phyloP scores from a whole-genome alignment of 352 stramenopile genomes.

The Pythium sukuiense region DNA sequence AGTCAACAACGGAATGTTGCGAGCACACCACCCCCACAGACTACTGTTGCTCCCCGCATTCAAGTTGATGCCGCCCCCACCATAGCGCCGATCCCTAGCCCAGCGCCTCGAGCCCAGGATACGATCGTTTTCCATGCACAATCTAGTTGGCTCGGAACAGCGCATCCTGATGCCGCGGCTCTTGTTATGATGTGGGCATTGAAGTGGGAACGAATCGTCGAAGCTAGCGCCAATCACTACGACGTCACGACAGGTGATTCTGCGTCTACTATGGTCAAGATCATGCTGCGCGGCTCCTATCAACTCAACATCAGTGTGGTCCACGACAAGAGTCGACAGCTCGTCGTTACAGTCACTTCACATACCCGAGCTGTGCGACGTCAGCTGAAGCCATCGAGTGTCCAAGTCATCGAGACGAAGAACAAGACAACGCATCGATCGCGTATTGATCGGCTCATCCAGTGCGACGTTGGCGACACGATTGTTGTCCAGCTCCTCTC shows the following conservation, averaged over 20 bases:
- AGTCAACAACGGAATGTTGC: not conserved
- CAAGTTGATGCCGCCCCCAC: not conserved
- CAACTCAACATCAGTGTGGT: conserved; percentile 45
- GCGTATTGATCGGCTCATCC: conserved; percentile 7
- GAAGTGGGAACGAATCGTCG: conserved; percentile 6
- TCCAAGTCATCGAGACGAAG: not conserved
- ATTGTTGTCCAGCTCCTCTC: not conserved
- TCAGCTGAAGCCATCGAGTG: not conserved
- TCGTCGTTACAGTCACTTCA: conserved; percentile 24
- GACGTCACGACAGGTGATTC: not conserved
- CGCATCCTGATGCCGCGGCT: not conserved
- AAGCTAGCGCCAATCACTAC: not conserved
- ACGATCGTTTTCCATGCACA: not conserved
- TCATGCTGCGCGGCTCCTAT: conserved; percentile 31
- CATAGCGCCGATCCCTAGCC: not conserved
- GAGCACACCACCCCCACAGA: not conserved
- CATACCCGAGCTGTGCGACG: not conserved
- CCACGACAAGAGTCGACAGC: conserved; percentile 32
- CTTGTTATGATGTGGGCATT: not conserved
- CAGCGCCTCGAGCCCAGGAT: not conserved
- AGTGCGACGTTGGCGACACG: conserved; percentile 5
- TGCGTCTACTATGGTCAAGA: not conserved
- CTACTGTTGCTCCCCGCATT: not conserved
- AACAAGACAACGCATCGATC: conserved; percentile 9
- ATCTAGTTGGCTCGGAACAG: conserved; percentile 7